Conservation (phyloP, 768 basidiomycete species). For the Holtermannia corniformis region DNA sequence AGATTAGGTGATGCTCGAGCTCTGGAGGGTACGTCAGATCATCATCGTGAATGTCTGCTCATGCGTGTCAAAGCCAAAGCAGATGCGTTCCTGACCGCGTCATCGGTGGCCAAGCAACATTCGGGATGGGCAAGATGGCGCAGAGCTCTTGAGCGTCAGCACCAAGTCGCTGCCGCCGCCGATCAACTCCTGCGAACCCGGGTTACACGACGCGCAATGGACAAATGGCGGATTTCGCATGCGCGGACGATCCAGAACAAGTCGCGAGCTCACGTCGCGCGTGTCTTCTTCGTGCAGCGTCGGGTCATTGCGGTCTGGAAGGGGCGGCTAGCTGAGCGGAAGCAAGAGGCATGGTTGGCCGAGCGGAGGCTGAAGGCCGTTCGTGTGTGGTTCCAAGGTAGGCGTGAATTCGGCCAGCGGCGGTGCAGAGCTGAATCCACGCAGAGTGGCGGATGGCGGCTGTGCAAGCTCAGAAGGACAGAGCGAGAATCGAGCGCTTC, state of each 20-base stretch:
- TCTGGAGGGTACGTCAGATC: neutral
- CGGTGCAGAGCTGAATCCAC: slow-evolving; percentile 1
- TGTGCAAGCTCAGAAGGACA: slow-evolving; percentile 3
- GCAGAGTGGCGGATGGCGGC: slow-evolving; percentile 17
- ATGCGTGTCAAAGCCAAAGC: neutral
- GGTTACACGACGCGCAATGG: neutral
- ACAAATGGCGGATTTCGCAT: neutral
- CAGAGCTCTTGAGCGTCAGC: neutral
- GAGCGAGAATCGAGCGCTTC: neutral
- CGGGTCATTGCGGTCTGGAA: slow-evolving; percentile 17
- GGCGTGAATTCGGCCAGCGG: neutral
- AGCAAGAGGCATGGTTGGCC: slow-evolving; percentile 11
- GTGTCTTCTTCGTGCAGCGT: slow-evolving; percentile 23
- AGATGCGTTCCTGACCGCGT: neutral
- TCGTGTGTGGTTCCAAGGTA: slow-evolving; percentile 14
- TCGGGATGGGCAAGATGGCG: neutral
- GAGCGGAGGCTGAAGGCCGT: slow-evolving; percentile 5
- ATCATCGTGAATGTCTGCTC: neutral
- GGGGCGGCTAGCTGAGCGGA: slow-evolving; percentile 1
- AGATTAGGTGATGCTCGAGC: neutral
- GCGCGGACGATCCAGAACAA: neutral
- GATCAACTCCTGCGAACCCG: neutral
- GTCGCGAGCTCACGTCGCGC: slow-evolving; percentile 3
- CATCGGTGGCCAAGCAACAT: neutral
- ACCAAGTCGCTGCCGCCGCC: neutral